These are phyloP conservation scores for Thielaviopsis ethacetica DNA, from an alignment of 2,329 filamentous ascomycete genomes.

Conservation along the genomic window DNA sequence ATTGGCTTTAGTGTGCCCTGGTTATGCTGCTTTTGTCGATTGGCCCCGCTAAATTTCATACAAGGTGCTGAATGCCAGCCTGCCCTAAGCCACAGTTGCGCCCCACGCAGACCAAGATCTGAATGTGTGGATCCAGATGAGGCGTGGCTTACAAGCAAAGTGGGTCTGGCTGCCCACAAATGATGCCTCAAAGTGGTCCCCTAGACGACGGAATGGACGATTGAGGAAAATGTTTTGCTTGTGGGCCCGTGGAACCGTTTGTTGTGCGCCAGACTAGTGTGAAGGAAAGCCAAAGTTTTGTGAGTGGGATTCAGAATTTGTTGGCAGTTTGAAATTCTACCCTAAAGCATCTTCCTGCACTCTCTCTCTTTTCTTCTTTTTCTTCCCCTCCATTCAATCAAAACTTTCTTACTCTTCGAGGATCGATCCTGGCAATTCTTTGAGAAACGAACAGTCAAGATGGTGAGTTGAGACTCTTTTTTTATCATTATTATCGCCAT, in stretches of 20 bases:
- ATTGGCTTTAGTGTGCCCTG: conserved; percentile 21
- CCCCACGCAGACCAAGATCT: background rate
- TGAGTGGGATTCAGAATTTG: conserved; percentile 10
- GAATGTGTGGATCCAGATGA: background rate
- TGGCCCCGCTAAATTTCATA: background rate
- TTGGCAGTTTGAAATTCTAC: conserved; percentile 10
- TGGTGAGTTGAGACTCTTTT: conserved; percentile 31
- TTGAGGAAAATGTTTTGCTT: conserved; percentile 29
- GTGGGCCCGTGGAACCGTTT: conserved; percentile 12
- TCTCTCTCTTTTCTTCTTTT: conserved; percentile 12
- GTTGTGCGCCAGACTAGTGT: conserved; percentile 15
- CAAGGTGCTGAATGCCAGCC: too few species aligned
- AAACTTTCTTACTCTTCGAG: conserved; percentile 41
- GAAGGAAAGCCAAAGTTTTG: conserved; percentile 4
- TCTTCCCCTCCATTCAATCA: conserved; percentile 19
- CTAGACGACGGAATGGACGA: conserved; percentile 13
- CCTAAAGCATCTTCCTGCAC: conserved; percentile 7
- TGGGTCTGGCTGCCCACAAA: background rate
- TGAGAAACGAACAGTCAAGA: conserved; percentile 35
- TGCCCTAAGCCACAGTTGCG: conserved; percentile 9
- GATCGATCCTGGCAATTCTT: conserved; percentile 44
- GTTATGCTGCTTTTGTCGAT: background rate
- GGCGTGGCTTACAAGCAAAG: background rate
- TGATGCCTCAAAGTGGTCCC: conserved; percentile 16
- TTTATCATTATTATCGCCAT: background rate